Evolutionary conservation across 805 yeast species (phyloP), one percentile per base, ranked within the genome.

Genomic region (Yarrowia osloensis): DNA sequence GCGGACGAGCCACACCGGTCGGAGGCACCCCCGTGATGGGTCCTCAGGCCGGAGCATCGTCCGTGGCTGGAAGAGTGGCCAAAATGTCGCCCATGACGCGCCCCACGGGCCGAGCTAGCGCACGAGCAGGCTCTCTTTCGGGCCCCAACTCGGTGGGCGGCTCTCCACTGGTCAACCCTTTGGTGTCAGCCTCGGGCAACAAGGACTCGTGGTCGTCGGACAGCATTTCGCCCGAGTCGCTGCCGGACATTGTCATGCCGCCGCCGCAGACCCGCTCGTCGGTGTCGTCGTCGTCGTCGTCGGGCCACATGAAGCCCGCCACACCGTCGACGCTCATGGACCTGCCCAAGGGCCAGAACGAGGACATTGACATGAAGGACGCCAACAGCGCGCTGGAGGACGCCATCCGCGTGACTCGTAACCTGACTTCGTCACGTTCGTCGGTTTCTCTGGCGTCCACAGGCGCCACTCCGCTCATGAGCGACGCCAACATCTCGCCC

Each of bases 31-130:
- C 62, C 21, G 68, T 42, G 55, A 37, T 47, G 67, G 61, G 49
- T 15, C 69, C 42, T 8, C 68, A 61, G 24, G 8, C 54, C 1
- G 35, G 44, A 6, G 42, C 40, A 12, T 44, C 49, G 6, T 21
- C 59, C 3, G 29, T 52, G 2, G 40, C 59, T 1, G 61, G 42
- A 6, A 52, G 71, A 15, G 66, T 70, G 17, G 44, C 69, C 47
- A 70, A 70, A 42, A 57, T 68, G 69, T 70, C 71, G 17, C 72
- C 72, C 26, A 55, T 70, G 67, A 57, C 67, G 2, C 65, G 70
- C 0, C 67, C 69, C 26, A 55, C 67, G 22, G 55, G 57, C 17
- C 42, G 66, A 44, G 52, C 66, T 1, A 33, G 44, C n/a, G 52
- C 66, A 0, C 52, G 66, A 17, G 66, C 54, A 12, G 54, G 66